These are phyloP conservation scores for Bondarzewia mesenterica DNA, from an alignment of 1,284 basidiomycete genomes.

Conservation along the genomic window DNA sequence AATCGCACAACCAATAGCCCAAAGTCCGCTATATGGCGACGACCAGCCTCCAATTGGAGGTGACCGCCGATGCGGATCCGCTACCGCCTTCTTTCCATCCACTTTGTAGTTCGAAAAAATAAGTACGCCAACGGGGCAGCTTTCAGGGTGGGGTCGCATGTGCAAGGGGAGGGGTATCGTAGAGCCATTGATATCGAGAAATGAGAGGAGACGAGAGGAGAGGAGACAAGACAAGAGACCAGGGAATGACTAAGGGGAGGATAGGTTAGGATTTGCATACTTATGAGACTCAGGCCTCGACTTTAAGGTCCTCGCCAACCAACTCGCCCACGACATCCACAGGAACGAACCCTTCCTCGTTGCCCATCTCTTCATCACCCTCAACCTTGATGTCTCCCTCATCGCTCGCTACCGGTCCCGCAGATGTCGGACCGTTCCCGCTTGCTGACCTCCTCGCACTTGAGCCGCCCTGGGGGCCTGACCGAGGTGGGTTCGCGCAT, in stretches of 20 bases:
- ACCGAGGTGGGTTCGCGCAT: slow-evolving; percentile 84
- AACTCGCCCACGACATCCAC: slow-evolving; percentile 6
- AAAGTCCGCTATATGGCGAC: slow-evolving; percentile 22
- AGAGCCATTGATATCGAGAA: slow-evolving; percentile 5
- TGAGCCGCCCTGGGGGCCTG: slow-evolving; percentile 63
- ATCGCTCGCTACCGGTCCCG: background rate
- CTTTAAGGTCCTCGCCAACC: slow-evolving; percentile 12
- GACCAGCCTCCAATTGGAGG: background rate
- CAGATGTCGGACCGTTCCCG: background rate
- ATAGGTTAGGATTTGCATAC: background rate
- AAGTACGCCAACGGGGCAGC: background rate
- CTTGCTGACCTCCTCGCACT: slow-evolving; percentile 26
- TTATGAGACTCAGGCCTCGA: slow-evolving; percentile 4
- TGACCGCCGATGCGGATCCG: slow-evolving; percentile 19
- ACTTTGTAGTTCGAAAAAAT: slow-evolving; percentile 12
- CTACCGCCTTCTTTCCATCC: slow-evolving; percentile 35
- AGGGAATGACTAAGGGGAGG: background rate
- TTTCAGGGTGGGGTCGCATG: slow-evolving; percentile 6
- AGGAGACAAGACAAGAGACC: background rate
- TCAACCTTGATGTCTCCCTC: background rate
- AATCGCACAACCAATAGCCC: slow-evolving; percentile 58
- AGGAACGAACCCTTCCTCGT: background rate
- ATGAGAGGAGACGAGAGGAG: background rate
- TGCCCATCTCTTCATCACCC: background rate
- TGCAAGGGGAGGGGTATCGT: slow-evolving; percentile 21